A percentile compares a stretch with the other conserved stretches of the same genome.
Conservation (phyloP, 257 asterid species). For the Solanum chmielewskii region DNA sequence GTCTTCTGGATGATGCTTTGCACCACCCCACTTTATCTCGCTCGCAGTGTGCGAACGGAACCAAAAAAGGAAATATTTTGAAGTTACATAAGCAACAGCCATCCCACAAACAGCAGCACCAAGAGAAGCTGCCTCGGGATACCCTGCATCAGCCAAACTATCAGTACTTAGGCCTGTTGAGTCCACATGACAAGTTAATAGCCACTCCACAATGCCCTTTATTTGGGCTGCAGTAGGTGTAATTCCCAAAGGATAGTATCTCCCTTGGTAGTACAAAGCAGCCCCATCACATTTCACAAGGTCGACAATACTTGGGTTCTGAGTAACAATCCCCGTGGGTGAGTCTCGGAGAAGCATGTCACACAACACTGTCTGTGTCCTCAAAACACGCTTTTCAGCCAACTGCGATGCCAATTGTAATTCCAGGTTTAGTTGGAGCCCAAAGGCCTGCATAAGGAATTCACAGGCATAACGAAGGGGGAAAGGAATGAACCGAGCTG, state of each 20-base stretch:
- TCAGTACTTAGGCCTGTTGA: conserved; percentile 61
- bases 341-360: conserved; percentile 58
- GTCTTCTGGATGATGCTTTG: conserved; percentile 53
- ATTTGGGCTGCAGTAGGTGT: conserved; percentile 40
- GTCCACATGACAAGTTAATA: conserved; percentile 32
- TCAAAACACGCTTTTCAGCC: conserved; percentile 32
- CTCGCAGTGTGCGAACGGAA: conserved; percentile 49
- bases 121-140: conserved; percentile 40
- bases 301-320: conserved; percentile 46
- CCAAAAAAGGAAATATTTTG: conserved; percentile 41
- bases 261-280: conserved; percentile 39
- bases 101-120: conserved; percentile 59
- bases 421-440: conserved; percentile 50
- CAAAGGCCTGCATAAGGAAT: conserved; percentile 54
- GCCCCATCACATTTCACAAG: conserved; percentile 61
- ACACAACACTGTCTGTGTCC: conserved; percentile 45
- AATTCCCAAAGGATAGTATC: conserved; percentile 36
- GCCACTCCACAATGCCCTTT: conserved; percentile 42
- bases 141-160: conserved; percentile 47
- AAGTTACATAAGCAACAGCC: conserved; percentile 42
- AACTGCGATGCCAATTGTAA: conserved; percentile 39
- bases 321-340: conserved; percentile 38
- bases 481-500: conserved; percentile 37
- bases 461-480: conserved; percentile 57
- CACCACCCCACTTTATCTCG: conserved; percentile 63